phyloP scores from a whole-genome alignment of 305 asterid species.

The Rubia balearica region DNA sequence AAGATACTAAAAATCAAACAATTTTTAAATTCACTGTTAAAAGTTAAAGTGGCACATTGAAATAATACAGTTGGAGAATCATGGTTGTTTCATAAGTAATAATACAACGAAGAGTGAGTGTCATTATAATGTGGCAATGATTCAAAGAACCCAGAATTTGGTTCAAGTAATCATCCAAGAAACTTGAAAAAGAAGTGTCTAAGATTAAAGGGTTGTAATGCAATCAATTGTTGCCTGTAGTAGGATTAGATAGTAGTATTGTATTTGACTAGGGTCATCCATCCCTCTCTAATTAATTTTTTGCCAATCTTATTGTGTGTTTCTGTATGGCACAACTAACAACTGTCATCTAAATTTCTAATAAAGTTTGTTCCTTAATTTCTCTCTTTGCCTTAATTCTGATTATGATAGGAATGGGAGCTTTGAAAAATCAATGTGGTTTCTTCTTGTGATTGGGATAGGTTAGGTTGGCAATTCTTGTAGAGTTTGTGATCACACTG shows the following conservation, averaged over 20 bases:
- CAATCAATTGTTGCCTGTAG: background rate
- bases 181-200: slow-evolving; percentile 1
- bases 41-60: too few species aligned
- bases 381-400: background rate
- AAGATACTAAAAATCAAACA: too few species aligned
- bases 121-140: background rate
- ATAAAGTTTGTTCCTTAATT: slow-evolving; percentile 7
- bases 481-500: background rate
- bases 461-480: slow-evolving; percentile 6
- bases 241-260: background rate
- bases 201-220: background rate
- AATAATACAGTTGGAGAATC: too few species aligned
- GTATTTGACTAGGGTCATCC: background rate
- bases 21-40: too few species aligned
- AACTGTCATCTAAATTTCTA: slow-evolving; percentile 9
- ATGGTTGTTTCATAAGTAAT: too few species aligned
- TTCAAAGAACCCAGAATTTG: slow-evolving; percentile 7
- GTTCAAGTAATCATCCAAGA: background rate
- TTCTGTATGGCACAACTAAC: slow-evolving; percentile 10
- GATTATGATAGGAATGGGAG: background rate
- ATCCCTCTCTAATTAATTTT: slow-evolving; percentile 11
- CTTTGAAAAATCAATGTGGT: background rate
- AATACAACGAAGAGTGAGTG: too few species aligned
- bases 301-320: background rate
- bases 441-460: slow-evolving; percentile 7